Base-by-base conservation (phyloP, 176 grass and related monocot genomes). In the Avena atlantica region DNA sequence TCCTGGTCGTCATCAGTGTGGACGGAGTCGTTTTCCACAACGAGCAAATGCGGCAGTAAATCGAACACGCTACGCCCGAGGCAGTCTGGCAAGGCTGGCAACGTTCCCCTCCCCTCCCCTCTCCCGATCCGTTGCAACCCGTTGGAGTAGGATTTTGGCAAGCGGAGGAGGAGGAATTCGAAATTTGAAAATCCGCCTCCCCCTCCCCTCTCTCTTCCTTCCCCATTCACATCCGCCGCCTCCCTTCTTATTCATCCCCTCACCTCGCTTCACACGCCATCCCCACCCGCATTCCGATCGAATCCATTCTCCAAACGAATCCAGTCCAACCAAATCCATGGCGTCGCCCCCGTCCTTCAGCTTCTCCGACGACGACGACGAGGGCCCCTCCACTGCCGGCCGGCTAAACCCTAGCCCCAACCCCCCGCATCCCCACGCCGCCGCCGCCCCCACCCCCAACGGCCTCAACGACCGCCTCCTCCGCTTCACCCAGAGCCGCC, bases 401-500 rank as follows among this genome's bases (percentile, higher is more conserved):
- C 68, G 12, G 29, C 64, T 2, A 4, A 75, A 75, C 72, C 63
- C 63, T 31, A 67, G 13, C 19, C 65, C 67, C 24, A 15, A 20
- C 20, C 80, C 55, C 66, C 60, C 68, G 8, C 19, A 51, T 0
- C 44, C 21, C 8, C 55, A 15, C 50, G 59, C 81, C 37, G 72
- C 17, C 70, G 37, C 72, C 2, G 81, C 83, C 65, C 91, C 88
- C 14, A 92, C 94, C 47, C 93, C 96, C 62, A 92, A 93, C 81
- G 94, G 96, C 70, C 91, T 98, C 79, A 95, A 98, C 79, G 90
- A 98, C 49, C 91, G 90, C 56, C 86, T 95, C 15, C 81, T 91
- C 72, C 83, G 85, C 74, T 89, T 94, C 88, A 84, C 90, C 20
- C 84, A 75, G 76, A 86, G 14, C 36, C 82, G 84, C 37, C 80